These are phyloP conservation scores for Cryptomeria japonica DNA, from an alignment of 75 land plant genomes.

Conservation along the genomic window DNA sequence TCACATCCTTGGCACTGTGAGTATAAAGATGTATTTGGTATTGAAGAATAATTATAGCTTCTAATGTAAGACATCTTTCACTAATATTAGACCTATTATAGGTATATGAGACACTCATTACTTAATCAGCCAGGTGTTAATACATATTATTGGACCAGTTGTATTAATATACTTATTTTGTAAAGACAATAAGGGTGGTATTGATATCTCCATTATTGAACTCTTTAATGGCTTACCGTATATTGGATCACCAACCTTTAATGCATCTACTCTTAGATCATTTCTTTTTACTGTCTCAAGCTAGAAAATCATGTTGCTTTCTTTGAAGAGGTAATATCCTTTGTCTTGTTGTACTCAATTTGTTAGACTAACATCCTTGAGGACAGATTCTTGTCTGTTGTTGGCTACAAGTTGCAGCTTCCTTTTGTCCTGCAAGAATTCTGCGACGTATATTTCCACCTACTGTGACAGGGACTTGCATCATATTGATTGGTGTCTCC, in stretches of 20 bases:
- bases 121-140: background rate
- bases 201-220: background rate
- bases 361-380: background rate
- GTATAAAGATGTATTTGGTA: background rate
- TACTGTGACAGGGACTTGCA: conserved; percentile 34
- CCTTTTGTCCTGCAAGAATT: conserved; percentile 27
- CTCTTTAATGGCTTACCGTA: background rate
- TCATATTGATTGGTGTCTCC: conserved; percentile 39
- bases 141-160: background rate
- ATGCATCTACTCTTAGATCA: background rate
- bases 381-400: conserved; percentile 28
- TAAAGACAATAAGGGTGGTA: background rate
- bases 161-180: background rate
- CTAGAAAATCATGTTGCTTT: background rate
- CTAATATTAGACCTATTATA: too few species aligned
- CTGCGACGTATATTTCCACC: conserved; percentile 38
- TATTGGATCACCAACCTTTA: background rate
- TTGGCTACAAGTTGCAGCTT: conserved; percentile 30
- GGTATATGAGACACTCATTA: background rate
- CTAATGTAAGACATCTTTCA: background rate
- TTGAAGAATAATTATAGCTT: background rate
- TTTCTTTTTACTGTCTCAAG: background rate
- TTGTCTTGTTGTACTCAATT: background rate
- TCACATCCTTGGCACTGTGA: conserved; percentile 37
- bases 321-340: background rate